Base-by-base conservation (phyloP, 495 filamentous ascomycete genomes). In the Penicillium canescens region DNA sequence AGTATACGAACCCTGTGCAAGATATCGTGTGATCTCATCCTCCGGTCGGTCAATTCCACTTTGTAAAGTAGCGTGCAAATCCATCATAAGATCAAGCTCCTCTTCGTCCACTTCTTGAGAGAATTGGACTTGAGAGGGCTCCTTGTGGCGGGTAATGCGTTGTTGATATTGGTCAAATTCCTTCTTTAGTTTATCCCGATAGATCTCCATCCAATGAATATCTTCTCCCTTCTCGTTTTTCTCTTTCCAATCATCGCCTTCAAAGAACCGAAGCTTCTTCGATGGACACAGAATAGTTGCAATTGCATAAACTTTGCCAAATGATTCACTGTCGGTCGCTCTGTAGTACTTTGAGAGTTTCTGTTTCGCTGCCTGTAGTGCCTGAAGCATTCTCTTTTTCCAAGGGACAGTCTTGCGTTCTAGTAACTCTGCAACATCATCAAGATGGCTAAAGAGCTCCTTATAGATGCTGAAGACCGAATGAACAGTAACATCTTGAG, bases 181-280 rank as follows among this genome's bases (percentile, higher is more conserved):
- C 46, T 33, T 50, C 12, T 26, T 20, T 50, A 20, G 34, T 50
- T 31, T 13, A 42, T 39, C 39, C 10, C 23, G 24, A 42, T 52
- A 43, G 6, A 36, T 42, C 4, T 52, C 38, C 50, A 43, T 52
- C 50, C 18, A 52, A 34, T 26, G 14, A 31, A 28, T 52, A 52
- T 42, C 38, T 36, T 42, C 24, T 44, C 26, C 35, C 50, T 20
- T 52, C 39, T 52, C 34, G 42, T 39, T 31, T 39, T 50, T 18
- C 41, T 18, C 50, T 52, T 44, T 40, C 50, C 38, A 52, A 21
- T 52, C 50, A 28, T 52, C 33, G 24, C 24, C 37, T 36, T 44
- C 35, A 53, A 57, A 57, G 49, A 53, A 57, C n/a, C 50, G 40
- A 21, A 57, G 42, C 42, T 57, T 57, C 44, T 57, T 46, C 31